Percentiles rank a stretch among this genome's conserved stretches.
These are phyloP conservation scores for Penicillium sp. DNA, from an alignment of 2,329 filamentous ascomycete species.

Conservation along the genomic window DNA sequence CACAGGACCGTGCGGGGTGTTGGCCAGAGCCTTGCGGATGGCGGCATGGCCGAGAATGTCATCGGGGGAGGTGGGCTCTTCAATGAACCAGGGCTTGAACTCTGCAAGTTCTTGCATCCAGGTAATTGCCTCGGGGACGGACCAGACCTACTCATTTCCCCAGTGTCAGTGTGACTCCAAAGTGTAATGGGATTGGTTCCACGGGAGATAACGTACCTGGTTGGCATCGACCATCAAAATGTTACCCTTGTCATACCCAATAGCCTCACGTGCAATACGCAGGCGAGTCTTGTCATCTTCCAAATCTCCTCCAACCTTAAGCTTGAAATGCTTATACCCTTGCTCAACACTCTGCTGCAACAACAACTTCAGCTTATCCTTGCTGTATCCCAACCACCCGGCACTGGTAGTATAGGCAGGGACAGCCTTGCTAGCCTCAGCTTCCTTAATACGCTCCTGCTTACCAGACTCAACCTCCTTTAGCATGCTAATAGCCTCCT, in stretches of 20 bases:
- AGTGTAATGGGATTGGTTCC: neutral
- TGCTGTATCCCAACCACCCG: conserved; percentile 82
- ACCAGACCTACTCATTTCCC: conserved; percentile 54
- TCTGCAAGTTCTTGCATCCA: conserved; percentile 76
- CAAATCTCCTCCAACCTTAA: conserved; percentile 72
- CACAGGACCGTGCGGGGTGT: conserved; percentile 50
- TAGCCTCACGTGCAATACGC: conserved; percentile 64
- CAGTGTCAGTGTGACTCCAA: neutral
- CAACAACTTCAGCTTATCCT: conserved; percentile 73
- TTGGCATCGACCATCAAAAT: conserved; percentile 90
- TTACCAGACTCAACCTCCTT: conserved; percentile 59
- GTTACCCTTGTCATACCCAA: conserved; percentile 74
- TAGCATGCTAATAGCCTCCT: conserved; percentile 68
- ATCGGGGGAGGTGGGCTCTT: conserved; percentile 84
- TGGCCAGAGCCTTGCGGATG: conserved; percentile 65
- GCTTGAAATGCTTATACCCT: conserved; percentile 79
- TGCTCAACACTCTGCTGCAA: conserved; percentile 64
- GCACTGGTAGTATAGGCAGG: conserved; percentile 86
- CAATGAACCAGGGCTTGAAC: conserved; percentile 81
- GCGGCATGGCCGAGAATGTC: conserved; percentile 83
- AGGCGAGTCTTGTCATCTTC: conserved; percentile 64
- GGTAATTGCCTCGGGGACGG: conserved; percentile 74
- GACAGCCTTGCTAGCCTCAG: conserved; percentile 63
- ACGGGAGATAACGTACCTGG: conserved; percentile 46
- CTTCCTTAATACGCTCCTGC: conserved; percentile 61